Evolutionary conservation across 768 basidiomycete species (phyloP).

Genomic region (Paxillus involutus): DNA sequence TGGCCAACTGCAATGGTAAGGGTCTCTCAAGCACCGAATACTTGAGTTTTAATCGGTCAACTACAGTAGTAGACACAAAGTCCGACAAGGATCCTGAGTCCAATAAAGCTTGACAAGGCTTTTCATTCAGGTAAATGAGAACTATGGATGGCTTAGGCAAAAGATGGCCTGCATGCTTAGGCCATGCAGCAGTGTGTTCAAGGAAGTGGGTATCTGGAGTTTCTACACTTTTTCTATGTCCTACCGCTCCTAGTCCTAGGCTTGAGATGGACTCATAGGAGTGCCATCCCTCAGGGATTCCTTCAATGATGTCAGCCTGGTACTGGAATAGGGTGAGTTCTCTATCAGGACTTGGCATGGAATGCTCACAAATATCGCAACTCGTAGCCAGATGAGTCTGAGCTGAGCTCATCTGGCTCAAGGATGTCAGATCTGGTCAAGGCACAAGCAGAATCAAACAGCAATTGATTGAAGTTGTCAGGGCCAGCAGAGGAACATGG

Average conservation of each 20-base stretch:
- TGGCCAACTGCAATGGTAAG: slow-evolving; percentile 30
- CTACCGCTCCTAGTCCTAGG: background rate
- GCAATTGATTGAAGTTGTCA: too few relatives aligned
- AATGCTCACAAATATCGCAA: too few relatives aligned
- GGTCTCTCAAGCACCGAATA: slow-evolving; percentile 20
- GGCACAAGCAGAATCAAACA: too few relatives aligned
- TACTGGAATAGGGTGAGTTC: too few relatives aligned
- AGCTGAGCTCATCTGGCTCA: too few relatives aligned
- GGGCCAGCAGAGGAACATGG: too few relatives aligned
- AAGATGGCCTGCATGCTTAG: background rate
- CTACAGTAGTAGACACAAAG: slow-evolving; percentile 30
- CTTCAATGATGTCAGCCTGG: too few relatives aligned
- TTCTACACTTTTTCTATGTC: background rate
- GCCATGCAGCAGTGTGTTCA: background rate
- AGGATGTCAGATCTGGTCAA: too few relatives aligned
- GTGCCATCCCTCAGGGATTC: background rate
- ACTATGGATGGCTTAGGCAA: slow-evolving; percentile 17
- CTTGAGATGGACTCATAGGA: background rate
- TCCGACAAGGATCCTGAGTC: slow-evolving; percentile 31
- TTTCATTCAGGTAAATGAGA: slow-evolving; percentile 15
- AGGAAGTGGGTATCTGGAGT: background rate
- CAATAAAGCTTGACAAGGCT: slow-evolving; percentile 18
- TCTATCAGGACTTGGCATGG: too few relatives aligned
- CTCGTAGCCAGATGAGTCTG: too few relatives aligned
- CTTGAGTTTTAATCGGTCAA: slow-evolving; percentile 28